Percentiles rank a stretch among this genome's conserved stretches.
These are phyloP conservation scores for Globisporangium acanthophoron DNA, from an alignment of 352 stramenopile genomes.

Conservation along the genomic window DNA sequence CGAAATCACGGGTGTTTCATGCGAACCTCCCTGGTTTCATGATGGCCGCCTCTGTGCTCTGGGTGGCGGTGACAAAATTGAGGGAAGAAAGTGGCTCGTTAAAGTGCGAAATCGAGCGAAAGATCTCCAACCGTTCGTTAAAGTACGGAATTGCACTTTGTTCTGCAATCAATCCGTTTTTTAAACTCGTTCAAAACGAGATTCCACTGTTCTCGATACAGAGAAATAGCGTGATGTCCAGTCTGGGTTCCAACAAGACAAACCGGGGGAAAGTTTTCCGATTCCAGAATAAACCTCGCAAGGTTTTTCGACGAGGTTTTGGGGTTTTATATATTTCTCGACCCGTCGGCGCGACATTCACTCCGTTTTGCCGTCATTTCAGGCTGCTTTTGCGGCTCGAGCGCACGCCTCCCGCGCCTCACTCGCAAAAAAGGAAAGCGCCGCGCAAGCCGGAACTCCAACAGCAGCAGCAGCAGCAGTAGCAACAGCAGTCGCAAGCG, in stretches of 20 bases:
- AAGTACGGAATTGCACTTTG: neutral
- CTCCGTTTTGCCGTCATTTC: constrained; percentile 17
- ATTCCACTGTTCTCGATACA: neutral
- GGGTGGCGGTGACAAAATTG: neutral
- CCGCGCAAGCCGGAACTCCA: constrained; percentile 14
- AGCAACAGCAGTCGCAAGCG: constrained; percentile 1
- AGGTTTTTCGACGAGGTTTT: neutral
- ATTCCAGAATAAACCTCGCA: neutral
- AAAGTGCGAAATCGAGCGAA: neutral
- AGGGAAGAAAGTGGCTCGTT: neutral
- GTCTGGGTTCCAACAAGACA: neutral
- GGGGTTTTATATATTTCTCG: neutral
- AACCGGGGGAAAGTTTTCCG: neutral
- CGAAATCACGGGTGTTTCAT: no score
- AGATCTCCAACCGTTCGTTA: neutral
- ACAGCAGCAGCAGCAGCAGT: constrained; percentile 1
- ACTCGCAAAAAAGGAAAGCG: constrained; percentile 55
- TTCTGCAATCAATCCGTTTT: neutral
- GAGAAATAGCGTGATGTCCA: neutral
- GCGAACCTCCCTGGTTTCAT: no score
- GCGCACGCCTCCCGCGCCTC: constrained; percentile 16
- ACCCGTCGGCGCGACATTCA: constrained; percentile 24
- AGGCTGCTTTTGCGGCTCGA: constrained; percentile 5
- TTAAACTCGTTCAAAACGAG: neutral
- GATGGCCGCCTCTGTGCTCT: neutral